A percentile compares a stretch with the other conserved stretches of the same genome.
phyloP scores from a whole-genome alignment of 148 eudicot species.

The Bassia scoparia region DNA sequence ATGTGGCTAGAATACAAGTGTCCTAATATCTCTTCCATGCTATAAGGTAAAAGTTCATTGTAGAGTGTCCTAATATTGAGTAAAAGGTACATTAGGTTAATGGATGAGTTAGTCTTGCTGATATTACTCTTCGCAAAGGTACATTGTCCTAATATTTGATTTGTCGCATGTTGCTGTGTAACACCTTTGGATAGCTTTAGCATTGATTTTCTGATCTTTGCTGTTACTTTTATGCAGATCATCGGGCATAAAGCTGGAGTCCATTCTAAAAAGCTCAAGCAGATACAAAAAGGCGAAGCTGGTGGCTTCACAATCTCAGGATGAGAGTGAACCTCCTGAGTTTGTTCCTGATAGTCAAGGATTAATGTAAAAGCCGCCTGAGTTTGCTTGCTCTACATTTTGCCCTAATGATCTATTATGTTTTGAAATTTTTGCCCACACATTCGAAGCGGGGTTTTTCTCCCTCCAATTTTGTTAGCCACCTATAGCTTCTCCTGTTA shows the following conservation, averaged over 20 bases:
- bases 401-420: neutral
- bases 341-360: conserved; percentile 65
- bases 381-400: neutral
- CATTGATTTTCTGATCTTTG: neutral
- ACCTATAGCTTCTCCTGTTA: neutral
- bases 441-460: neutral
- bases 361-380: conserved; percentile 16
- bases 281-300: conserved; percentile 75
- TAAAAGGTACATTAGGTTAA: too few species aligned
- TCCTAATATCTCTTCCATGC: too few species aligned
- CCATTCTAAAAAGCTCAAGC: conserved; percentile 55
- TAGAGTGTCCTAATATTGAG: too few species aligned
- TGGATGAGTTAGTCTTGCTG: too few species aligned
- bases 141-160: too few species aligned
- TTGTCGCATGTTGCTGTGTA: too few species aligned
- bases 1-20: too few species aligned
- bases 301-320: conserved; percentile 49
- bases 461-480: conserved; percentile 22
- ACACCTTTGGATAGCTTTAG: too few species aligned
- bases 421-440: neutral
- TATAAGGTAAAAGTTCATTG: too few species aligned
- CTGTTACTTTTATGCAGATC: conserved; percentile 28
- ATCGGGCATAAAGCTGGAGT: conserved; percentile 31
- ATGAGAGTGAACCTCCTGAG: conserved; percentile 52
- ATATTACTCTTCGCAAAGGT: too few species aligned